These are phyloP conservation scores for Cryphonectria naterciae DNA, from an alignment of 2,329 filamentous ascomycete species.

Conservation along the genomic window DNA sequence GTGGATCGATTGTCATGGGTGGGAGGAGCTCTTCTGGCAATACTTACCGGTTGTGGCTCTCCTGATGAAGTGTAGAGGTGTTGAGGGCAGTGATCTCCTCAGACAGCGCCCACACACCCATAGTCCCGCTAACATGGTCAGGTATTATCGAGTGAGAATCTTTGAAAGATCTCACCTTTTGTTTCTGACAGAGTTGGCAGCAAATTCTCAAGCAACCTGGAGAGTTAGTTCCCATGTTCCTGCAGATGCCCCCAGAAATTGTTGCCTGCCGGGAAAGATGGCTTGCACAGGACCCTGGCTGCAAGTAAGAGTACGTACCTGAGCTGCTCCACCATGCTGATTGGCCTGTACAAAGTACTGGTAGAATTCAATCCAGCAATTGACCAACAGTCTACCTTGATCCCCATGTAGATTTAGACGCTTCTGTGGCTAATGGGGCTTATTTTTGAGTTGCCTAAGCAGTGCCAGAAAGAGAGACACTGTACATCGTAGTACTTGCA, in stretches of 20 bases:
- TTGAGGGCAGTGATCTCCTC: slow-evolving; percentile 41
- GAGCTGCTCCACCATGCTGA: background rate
- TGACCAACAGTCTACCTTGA: background rate
- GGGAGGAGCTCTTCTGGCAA: slow-evolving; percentile 20
- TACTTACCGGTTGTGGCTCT: slow-evolving; percentile 53
- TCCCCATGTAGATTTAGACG: too few relatives aligned
- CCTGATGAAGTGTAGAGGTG: slow-evolving; percentile 40
- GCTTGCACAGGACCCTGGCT: background rate
- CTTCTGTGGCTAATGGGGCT: background rate
- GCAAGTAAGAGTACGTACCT: background rate
- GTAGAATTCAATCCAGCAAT: background rate
- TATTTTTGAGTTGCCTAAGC: background rate
- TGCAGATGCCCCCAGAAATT: slow-evolving; percentile 2
- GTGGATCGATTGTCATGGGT: background rate
- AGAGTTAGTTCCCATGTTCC: background rate
- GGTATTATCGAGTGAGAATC: slow-evolving; percentile 24
- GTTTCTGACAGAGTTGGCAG: background rate
- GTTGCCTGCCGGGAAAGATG: slow-evolving; percentile 14
- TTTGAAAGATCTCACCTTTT: background rate
- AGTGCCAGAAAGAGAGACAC: background rate
- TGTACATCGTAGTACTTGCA: too few relatives aligned
- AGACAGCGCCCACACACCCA: slow-evolving; percentile 59
- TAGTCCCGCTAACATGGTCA: slow-evolving; percentile 47
- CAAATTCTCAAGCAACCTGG: background rate
- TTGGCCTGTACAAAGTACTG: background rate